These are phyloP conservation scores for Mallotus repandus DNA, from an alignment of 441 rosid genomes.

Conservation along the genomic window DNA sequence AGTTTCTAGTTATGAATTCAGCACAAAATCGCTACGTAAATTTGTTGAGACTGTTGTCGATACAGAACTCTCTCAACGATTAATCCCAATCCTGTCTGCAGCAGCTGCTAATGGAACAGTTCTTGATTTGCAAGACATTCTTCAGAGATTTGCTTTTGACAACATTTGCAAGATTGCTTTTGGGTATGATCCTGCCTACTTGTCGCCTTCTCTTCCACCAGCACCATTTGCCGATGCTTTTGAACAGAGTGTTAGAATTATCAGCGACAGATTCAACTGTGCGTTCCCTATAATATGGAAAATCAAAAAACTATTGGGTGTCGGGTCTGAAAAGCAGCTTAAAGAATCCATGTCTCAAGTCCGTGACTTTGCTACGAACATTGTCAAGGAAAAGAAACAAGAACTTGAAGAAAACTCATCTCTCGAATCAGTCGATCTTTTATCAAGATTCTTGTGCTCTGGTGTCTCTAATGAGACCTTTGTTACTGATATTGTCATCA, in stretches of 20 bases:
- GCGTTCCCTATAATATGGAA: slow-evolving; percentile 42
- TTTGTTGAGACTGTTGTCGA: slow-evolving; percentile 54
- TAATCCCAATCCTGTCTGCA: slow-evolving; percentile 46
- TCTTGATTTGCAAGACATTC: slow-evolving; percentile 56
- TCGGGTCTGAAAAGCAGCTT: slow-evolving; percentile 53
- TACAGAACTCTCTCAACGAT: slow-evolving; percentile 41
- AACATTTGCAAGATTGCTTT: slow-evolving; percentile 67
- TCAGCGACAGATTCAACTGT: slow-evolving; percentile 32
- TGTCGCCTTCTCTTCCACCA: slow-evolving; percentile 40
- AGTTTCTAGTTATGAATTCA: slow-evolving; percentile 67
- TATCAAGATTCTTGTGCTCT: slow-evolving; percentile 55
- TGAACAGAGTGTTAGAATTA: slow-evolving; percentile 43
- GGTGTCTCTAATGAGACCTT: slow-evolving; percentile 51
- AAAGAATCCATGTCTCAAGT: slow-evolving; percentile 35
- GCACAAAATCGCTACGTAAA: slow-evolving; percentile 56
- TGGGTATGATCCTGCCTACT: slow-evolving; percentile 52
- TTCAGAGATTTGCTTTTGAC: slow-evolving; percentile 67
- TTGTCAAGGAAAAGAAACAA: slow-evolving; percentile 47
- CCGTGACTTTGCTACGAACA: slow-evolving; percentile 50
- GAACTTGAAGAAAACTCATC: slow-evolving; percentile 31
- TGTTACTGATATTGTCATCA: slow-evolving; percentile 55
- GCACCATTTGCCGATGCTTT: slow-evolving; percentile 50
- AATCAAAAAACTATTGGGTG: slow-evolving; percentile 34
- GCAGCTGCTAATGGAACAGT: slow-evolving; percentile 26
- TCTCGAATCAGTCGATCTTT: slow-evolving; percentile 44